Conservation (phyloP, 495 filamentous ascomycete species). For the Viridothelium virens region DNA sequence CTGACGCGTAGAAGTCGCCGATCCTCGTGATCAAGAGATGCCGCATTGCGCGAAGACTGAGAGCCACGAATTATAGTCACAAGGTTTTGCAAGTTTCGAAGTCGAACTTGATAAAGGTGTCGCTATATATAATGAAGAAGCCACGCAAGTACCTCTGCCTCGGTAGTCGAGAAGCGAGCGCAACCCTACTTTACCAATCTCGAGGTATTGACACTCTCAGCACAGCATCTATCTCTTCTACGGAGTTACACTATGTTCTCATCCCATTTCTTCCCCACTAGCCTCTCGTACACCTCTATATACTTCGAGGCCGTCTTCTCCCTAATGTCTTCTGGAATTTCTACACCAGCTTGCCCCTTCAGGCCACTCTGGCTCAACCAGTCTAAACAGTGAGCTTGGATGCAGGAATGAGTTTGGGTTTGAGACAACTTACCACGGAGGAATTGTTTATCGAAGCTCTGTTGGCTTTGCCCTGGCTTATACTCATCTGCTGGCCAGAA, state of each 20-base stretch:
- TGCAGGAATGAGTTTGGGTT: not conserved
- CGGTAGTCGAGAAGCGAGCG: too few relatives aligned
- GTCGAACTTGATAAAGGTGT: too few relatives aligned
- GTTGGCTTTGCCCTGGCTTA: conserved; percentile 62
- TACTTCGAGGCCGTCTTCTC: conserved; percentile 58
- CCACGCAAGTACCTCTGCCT: too few relatives aligned
- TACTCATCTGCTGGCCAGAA: conserved; percentile 81
- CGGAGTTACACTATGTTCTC: not conserved
- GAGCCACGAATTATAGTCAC: too few relatives aligned
- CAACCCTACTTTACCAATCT: too few relatives aligned
- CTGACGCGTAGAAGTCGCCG: not conserved
- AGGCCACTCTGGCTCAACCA: conserved; percentile 69
- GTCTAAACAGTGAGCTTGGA: conserved; percentile 63
- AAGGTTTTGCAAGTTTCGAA: too few relatives aligned
- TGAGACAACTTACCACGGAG: not conserved
- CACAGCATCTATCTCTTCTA: too few relatives aligned
- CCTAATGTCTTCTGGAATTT: conserved; percentile 58
- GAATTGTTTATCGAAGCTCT: conserved; percentile 68
- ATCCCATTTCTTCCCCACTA: conserved; percentile 47
- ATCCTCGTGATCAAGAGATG: too few relatives aligned
- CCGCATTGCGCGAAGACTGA: too few relatives aligned
- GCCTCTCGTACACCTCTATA: conserved; percentile 58
- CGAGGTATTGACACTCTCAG: too few relatives aligned
- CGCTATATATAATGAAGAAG: too few relatives aligned
- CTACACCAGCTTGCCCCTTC: conserved; percentile 61